Evolutionary conservation across 179 eudicot species (phyloP).

Genomic region (Heliamphora pulchella): DNA sequence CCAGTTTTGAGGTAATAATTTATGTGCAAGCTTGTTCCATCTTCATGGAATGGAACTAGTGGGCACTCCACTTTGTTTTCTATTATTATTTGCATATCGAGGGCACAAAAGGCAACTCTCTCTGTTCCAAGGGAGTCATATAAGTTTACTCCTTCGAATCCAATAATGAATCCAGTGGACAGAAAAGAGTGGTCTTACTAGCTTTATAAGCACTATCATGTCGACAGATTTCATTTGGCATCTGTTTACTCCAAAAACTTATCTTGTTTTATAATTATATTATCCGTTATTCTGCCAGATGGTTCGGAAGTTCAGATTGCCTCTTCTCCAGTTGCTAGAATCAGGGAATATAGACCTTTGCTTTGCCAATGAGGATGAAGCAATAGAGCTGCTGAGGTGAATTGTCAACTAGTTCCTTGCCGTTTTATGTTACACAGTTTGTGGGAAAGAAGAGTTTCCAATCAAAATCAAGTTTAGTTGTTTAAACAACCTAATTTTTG

Average conservation of each 20-base stretch:
- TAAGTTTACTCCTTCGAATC: not conserved
- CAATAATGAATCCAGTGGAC: not conserved
- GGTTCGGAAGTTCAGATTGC: slow-evolving; percentile 61
- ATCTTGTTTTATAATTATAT: not conserved
- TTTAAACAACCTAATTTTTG: not conserved
- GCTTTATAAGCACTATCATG: not conserved
- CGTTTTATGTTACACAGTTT: no score
- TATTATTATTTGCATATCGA: not conserved
- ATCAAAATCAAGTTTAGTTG: not conserved
- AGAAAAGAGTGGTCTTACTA: not conserved
- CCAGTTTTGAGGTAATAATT: slow-evolving; percentile 87
- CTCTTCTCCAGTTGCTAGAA: slow-evolving; percentile 63
- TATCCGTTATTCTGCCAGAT: slow-evolving; percentile 41
- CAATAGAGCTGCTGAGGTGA: slow-evolving; percentile 75
- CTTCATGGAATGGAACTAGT: not conserved
- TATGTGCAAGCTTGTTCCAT: not conserved
- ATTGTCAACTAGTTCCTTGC: slow-evolving; percentile 9
- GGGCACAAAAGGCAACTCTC: not conserved
- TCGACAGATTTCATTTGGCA: not conserved
- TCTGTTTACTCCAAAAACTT: not conserved
- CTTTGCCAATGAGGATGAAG: slow-evolving; percentile 99
- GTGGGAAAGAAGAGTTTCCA: not conserved
- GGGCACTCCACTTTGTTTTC: not conserved
- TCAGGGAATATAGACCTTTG: slow-evolving; percentile 88
- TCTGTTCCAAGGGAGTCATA: not conserved